These are phyloP conservation scores for Coemansia sp. DNA, from an alignment of 192 early-diverging fungal species.

Conservation along the genomic window DNA sequence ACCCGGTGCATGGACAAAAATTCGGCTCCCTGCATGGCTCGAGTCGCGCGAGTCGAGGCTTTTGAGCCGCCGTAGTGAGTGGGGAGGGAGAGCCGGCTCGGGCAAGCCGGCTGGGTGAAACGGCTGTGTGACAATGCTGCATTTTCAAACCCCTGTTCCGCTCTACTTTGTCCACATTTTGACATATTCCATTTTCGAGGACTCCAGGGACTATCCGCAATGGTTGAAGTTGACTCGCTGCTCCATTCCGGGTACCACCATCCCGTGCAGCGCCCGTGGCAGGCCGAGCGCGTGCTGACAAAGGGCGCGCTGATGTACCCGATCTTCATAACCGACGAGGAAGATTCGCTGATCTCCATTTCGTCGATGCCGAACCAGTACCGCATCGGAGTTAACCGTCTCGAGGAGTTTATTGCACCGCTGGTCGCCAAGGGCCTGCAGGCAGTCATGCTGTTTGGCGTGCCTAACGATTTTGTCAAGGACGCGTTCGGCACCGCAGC, in stretches of 20 bases:
- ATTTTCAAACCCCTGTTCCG: neutral
- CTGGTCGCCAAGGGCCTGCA: conserved; percentile 85
- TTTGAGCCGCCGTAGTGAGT: too few species aligned
- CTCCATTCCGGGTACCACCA: conserved; percentile 90
- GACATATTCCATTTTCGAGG: neutral
- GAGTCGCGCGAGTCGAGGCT: too few species aligned
- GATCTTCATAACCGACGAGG: conserved; percentile 86
- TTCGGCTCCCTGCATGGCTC: too few species aligned
- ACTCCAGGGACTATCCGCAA: neutral
- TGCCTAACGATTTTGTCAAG: conserved; percentile 70
- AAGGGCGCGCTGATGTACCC: conserved; percentile 86
- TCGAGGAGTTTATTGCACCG: conserved; percentile 74
- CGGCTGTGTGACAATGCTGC: neutral
- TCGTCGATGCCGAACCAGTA: conserved; percentile 82
- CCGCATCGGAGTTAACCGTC: conserved; percentile 76
- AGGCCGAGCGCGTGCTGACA: conserved; percentile 66
- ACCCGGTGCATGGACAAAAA: too few species aligned
- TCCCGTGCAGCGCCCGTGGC: conserved; percentile 77
- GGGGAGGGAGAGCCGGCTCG: neutral
- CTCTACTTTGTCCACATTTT: neutral
- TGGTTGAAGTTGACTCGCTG: conserved; percentile 62
- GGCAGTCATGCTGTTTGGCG: conserved; percentile 91
- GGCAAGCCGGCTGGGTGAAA: neutral
- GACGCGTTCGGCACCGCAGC: conserved; percentile 79
- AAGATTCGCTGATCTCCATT: conserved; percentile 75